A percentile compares a stretch with the other conserved stretches of the same genome.
phyloP scores from a whole-genome alignment of 495 filamentous ascomycete species.

The Cercophora samala region DNA sequence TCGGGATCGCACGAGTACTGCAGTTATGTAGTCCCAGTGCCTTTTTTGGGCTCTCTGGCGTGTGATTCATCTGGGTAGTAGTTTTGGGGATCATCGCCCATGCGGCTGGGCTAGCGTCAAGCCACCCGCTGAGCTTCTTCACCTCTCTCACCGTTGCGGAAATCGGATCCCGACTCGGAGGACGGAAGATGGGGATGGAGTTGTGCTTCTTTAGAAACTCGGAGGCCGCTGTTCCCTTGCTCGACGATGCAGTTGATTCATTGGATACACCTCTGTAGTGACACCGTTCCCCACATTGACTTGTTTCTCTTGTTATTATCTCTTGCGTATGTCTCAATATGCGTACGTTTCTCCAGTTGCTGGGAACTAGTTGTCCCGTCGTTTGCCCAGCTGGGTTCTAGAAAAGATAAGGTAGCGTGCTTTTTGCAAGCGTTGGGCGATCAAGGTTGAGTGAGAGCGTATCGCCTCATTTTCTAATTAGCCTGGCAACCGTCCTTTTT shows the following conservation, averaged over 20 bases:
- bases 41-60: neutral
- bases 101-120: conserved; percentile 6
- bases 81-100: neutral
- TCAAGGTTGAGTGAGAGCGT: neutral
- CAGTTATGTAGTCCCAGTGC: neutral
- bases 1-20: neutral
- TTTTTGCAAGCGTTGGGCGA: neutral
- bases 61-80: neutral
- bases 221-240: neutral
- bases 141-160: neutral
- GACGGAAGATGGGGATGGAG: neutral
- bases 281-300: neutral
- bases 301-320: neutral
- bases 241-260: no score
- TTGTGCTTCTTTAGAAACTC: neutral
- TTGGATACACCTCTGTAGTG: neutral
- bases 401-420: neutral
- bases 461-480: conserved; percentile 1
- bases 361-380: neutral
- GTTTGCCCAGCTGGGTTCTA: no score
- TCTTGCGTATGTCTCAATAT: neutral
- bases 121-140: conserved; percentile 1
- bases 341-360: neutral
- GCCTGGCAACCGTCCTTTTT: neutral
- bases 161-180: conserved; percentile 2